Conservation (phyloP, 2,329 filamentous ascomycete genomes). For the Botryotinia convoluta region DNA sequence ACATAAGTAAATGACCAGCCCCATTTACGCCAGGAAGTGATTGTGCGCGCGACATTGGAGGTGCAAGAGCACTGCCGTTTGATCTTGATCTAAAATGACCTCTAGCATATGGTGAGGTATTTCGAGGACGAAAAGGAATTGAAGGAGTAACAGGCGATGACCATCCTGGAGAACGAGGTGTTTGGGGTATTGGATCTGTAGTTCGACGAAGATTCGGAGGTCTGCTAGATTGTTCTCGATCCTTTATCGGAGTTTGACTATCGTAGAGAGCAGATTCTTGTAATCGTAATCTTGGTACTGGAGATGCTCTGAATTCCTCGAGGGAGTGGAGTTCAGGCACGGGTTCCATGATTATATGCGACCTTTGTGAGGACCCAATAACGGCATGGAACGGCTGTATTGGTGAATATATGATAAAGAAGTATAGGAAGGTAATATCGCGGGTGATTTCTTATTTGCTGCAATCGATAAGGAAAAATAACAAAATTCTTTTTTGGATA, state of each 20-base stretch:
- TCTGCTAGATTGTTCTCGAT: conserved; percentile 40
- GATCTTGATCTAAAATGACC: conserved; percentile 58
- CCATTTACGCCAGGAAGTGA: conserved; percentile 63
- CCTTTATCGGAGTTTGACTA: conserved; percentile 20
- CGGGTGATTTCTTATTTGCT: conserved; percentile 11
- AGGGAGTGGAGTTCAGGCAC: conserved; percentile 67
- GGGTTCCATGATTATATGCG: conserved; percentile 54
- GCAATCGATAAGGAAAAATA: not conserved
- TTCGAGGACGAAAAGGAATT: conserved; percentile 60
- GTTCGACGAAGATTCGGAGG: conserved; percentile 55
- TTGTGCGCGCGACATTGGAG: conserved; percentile 60
- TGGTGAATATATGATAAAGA: conserved; percentile 13
- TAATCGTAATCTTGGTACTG: conserved; percentile 53
- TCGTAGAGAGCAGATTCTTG: conserved; percentile 31
- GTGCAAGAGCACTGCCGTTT: conserved; percentile 51
- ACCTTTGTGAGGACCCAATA: conserved; percentile 19
- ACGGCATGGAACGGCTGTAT: conserved; percentile 12
- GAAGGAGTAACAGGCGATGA: conserved; percentile 39
- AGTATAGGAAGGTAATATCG: not conserved
- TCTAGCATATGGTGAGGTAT: conserved; percentile 58
- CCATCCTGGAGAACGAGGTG: conserved; percentile 47
- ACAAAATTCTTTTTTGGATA: not conserved
- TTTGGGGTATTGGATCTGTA: conserved; percentile 55
- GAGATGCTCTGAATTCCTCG: conserved; percentile 61
- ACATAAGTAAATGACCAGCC: conserved; percentile 53